Conservation (phyloP, 768 basidiomycete genomes). For the Podaxis mareebaensis region DNA sequence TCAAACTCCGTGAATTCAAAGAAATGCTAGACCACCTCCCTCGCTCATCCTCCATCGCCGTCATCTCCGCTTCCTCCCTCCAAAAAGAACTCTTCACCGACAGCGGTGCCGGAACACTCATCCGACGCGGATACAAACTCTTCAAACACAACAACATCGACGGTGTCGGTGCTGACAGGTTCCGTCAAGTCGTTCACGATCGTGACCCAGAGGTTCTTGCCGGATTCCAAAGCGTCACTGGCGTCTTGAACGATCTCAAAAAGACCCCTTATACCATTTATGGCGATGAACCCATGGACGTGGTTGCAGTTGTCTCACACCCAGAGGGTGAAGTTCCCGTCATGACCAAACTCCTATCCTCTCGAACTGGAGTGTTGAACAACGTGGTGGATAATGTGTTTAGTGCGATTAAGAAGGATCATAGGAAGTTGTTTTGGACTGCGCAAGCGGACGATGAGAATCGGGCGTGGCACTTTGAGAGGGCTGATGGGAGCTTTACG, state of each 20-base stretch:
- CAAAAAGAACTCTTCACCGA: constrained; percentile 99
- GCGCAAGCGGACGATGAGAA: constrained; percentile 95
- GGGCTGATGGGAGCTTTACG: constrained; percentile 96
- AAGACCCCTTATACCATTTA: constrained; percentile 90
- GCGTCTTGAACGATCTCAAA: constrained; percentile 80
- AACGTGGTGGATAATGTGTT: constrained; percentile 97
- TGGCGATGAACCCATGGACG: constrained; percentile 97
- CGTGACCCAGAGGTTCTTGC: constrained; percentile 90
- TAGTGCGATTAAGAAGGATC: constrained; percentile 93
- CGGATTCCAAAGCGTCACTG: constrained; percentile 84
- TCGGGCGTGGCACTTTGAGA: constrained; percentile 97
- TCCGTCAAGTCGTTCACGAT: constrained; percentile 93
- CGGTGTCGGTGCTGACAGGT: constrained; percentile 86
- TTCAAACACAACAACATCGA: constrained; percentile 86
- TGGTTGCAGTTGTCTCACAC: constrained; percentile 90
- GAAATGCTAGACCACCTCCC: constrained; percentile 98
- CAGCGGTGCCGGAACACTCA: constrained; percentile 95
- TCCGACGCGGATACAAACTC: constrained; percentile 97
- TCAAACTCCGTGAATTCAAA: constrained; percentile 99
- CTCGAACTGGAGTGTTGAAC: constrained; percentile 88
- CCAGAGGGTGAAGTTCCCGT: constrained; percentile 88
- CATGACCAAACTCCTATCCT: constrained; percentile 89
- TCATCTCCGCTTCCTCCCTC: constrained; percentile 89
- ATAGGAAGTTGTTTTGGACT: constrained; percentile 96
- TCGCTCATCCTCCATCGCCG: constrained; percentile 96